A percentile compares a stretch with the other conserved stretches of the same genome.
These are phyloP conservation scores for Blastocystis hominis DNA, from an alignment of 352 stramenopile species.

Conservation along the genomic window DNA sequence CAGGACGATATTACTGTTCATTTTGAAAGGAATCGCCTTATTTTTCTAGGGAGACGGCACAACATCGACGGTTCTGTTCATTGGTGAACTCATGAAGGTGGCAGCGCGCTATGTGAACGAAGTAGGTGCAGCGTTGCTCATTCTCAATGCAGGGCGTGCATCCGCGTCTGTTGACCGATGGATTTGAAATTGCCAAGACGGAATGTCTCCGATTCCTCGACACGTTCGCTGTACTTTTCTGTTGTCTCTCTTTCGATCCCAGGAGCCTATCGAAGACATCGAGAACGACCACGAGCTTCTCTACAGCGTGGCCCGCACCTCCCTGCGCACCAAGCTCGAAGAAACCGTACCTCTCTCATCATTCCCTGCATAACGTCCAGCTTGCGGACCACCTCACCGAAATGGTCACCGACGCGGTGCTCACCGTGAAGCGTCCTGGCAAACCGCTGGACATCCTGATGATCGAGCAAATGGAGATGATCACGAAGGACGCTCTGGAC, in stretches of 20 bases:
- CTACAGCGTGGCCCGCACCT: conserved; percentile 81
- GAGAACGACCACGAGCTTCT: conserved; percentile 86
- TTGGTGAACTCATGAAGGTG: conserved; percentile 93
- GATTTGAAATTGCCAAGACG: conserved; percentile 91
- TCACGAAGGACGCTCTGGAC: conserved; percentile 85
- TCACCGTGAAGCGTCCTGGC: conserved; percentile 77
- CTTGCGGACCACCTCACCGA: conserved; percentile 83
- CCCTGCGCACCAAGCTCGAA: conserved; percentile 91
- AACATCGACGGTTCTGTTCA: conserved; percentile 93
- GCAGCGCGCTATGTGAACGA: conserved; percentile 87
- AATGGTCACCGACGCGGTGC: conserved; percentile 89
- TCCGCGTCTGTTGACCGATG: conserved; percentile 61
- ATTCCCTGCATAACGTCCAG: conserved; percentile 27
- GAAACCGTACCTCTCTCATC: conserved; percentile 67
- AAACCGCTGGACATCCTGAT: conserved; percentile 90
- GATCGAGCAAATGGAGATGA: conserved; percentile 99
- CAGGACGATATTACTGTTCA: conserved; percentile 82
- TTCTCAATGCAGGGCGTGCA: conserved; percentile 24
- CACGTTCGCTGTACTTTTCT: conserved; percentile 64
- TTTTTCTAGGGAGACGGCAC: conserved; percentile 82
- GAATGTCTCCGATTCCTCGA: conserved; percentile 84
- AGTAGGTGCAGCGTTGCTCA: conserved; percentile 59
- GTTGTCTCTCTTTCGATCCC: not conserved
- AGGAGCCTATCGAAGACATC: conserved; percentile 66
- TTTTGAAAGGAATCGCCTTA: not conserved